These are phyloP conservation scores for Boletus coccyginus DNA, from an alignment of 768 basidiomycete species.

Conservation along the genomic window DNA sequence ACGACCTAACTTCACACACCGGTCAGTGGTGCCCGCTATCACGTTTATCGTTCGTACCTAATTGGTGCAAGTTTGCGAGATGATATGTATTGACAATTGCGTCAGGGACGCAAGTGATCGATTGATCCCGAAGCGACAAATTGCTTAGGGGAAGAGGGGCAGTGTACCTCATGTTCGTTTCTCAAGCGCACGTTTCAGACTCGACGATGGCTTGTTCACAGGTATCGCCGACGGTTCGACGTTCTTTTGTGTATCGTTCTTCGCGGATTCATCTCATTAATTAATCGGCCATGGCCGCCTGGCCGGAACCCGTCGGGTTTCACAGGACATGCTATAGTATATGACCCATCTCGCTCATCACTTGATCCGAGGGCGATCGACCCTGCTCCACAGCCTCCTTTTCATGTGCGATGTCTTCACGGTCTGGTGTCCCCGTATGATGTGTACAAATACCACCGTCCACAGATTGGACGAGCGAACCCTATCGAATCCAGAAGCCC, in stretches of 20 bases:
- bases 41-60: background rate
- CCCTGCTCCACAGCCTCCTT: background rate
- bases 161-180: background rate
- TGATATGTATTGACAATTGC: background rate
- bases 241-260: background rate
- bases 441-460: background rate
- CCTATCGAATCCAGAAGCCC: background rate
- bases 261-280: background rate
- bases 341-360: background rate
- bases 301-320: background rate
- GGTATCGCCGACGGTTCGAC: background rate
- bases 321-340: too few species aligned
- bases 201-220: background rate
- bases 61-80: background rate
- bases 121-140: background rate
- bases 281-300: background rate
- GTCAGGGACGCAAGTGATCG: background rate
- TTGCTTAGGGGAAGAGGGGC: background rate
- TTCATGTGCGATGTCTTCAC: background rate
- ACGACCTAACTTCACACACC: slow-evolving; percentile 5
- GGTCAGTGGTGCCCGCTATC: slow-evolving; percentile 9
- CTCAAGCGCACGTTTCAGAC: too few species aligned
- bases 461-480: background rate
- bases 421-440: slow-evolving; percentile 7
- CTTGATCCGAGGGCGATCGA: slow-evolving; percentile 10